phyloP scores from a whole-genome alignment of 495 filamentous ascomycete species.

The Penicillium chermesinum region DNA sequence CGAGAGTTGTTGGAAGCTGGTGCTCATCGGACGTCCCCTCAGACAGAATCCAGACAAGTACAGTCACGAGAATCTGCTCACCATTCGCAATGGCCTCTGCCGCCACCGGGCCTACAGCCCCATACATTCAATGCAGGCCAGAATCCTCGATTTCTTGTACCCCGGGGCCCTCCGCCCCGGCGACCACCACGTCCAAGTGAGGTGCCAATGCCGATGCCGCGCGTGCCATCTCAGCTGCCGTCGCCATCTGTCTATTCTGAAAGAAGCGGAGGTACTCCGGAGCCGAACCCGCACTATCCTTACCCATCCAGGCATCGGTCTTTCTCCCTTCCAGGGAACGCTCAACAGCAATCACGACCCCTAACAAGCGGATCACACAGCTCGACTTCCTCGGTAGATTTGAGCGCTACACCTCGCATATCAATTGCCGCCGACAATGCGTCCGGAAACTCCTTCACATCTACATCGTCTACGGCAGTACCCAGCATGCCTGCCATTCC shows the following conservation, averaged over 20 bases:
- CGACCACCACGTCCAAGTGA: conserved; percentile 58
- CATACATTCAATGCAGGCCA: conserved; percentile 30
- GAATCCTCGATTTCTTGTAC: conserved; percentile 39
- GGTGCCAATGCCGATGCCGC: not conserved
- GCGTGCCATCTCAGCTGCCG: conserved; percentile 16
- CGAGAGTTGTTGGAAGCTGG: conserved; percentile 51
- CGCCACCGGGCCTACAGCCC: conserved; percentile 31
- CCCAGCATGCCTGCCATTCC: conserved; percentile 37
- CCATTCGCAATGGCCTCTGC: conserved; percentile 36
- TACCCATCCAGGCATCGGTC: conserved; percentile 24
- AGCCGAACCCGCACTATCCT: conserved; percentile 38
- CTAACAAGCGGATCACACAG: conserved; percentile 32
- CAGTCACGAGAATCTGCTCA: not conserved
- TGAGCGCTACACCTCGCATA: conserved; percentile 20
- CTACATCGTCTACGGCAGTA: conserved; percentile 32
- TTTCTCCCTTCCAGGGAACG: conserved; percentile 44
- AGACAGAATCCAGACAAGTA: conserved; percentile 18
- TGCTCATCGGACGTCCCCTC: conserved; percentile 32
- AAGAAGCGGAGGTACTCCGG: conserved; percentile 49
- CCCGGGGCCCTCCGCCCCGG: conserved; percentile 56
- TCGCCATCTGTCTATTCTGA: conserved; percentile 42
- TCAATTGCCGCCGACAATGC: conserved; percentile 31
- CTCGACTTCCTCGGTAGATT: conserved; percentile 19
- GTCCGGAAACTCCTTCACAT: conserved; percentile 32
- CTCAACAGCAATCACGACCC: conserved; percentile 17